Evolutionary conservation across 768 basidiomycete genomes (phyloP), one percentile per base, ranked within the genome.

Genomic region (Tulasnella sp.): DNA sequence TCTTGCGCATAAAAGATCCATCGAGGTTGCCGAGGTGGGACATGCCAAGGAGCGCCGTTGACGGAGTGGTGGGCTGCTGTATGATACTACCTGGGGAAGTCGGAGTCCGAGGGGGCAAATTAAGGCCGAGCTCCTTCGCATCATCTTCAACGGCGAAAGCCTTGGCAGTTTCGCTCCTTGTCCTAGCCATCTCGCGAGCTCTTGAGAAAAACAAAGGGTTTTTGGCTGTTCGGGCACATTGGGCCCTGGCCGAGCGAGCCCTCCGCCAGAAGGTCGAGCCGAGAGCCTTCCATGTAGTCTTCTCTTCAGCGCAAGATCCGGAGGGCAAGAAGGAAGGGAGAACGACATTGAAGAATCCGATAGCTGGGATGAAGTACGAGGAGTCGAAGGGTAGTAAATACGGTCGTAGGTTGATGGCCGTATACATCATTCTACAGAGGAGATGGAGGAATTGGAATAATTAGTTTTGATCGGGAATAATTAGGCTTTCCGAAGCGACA

Each of bases 321-420:
- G 37, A 37, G 37, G 88, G 82, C 54, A 93, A 83, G 86, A 95
- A 94, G 24, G 89, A 87, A 0, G 95, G 94, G 12, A 96, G 90
- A 78, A 95, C 86, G 82, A 96, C 88, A 85, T 95, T 95, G 88
- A 93, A 94, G 86, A 93, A 94, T 6, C 92, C 91, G 80, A 94
- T 90, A 31, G 92, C 90, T 44, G 95, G 88, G 87, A 92, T 94
- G 91, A 93, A 94, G 86, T 93, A 94, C 14, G 93, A 94, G 20
- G 74, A 37, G 75, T 60, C 50, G 31, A n/a, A 37, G n/a, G 74
- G 50, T 14, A 76, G 86, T 48, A 87, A 83, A 83, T 90, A 89
- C 8, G 92, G 91, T 3, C 95, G 90, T 58, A 95, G 86, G 85
- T 96, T 96, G 75, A 95, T 87, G 22, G 95, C 94, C 9, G 94